Percentiles rank a stretch among this genome's conserved stretches.
Conservation (phyloP, 1,139 yeast species). For the Meyerozyma athensensis region DNA sequence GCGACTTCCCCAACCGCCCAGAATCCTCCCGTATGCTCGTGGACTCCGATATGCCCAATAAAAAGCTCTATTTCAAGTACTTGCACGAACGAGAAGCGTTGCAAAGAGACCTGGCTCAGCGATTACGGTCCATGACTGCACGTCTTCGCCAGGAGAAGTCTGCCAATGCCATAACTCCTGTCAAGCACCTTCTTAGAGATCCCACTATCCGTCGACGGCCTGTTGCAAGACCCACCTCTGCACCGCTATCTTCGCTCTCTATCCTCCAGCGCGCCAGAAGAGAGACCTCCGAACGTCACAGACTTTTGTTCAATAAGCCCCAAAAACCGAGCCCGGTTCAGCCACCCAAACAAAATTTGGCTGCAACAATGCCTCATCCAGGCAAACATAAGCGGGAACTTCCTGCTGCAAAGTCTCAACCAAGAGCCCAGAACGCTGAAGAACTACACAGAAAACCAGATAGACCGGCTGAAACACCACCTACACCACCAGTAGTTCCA, state of each 20-base stretch:
- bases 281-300: not conserved
- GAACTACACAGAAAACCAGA: too few relatives aligned
- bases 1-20: slow-evolving; percentile 49
- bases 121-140: slow-evolving; percentile 42
- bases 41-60: slow-evolving; percentile 31
- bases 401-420: too few relatives aligned
- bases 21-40: slow-evolving; percentile 6
- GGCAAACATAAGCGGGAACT: too few relatives aligned
- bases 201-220: slow-evolving; percentile 31
- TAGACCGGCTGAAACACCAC: too few relatives aligned
- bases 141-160: slow-evolving; percentile 39
- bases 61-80: slow-evolving; percentile 38
- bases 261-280: not conserved
- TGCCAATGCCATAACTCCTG: slow-evolving; percentile 42
- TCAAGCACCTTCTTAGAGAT: slow-evolving; percentile 33
- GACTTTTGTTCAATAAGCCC: too few relatives aligned
- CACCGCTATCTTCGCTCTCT: not conserved
- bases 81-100: slow-evolving; percentile 40
- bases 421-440: too few relatives aligned
- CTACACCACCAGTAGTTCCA: too few relatives aligned
- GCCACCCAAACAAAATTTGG: too few relatives aligned
- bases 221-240: not conserved
- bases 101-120: slow-evolving; percentile 46
- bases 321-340: too few relatives aligned
- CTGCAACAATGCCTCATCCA: too few relatives aligned